Percentiles rank a stretch among this genome's conserved stretches.
These are phyloP conservation scores for Cymbomonas tetramitiformis DNA, from an alignment of 139 green algal genomes.

Conservation along the genomic window DNA sequence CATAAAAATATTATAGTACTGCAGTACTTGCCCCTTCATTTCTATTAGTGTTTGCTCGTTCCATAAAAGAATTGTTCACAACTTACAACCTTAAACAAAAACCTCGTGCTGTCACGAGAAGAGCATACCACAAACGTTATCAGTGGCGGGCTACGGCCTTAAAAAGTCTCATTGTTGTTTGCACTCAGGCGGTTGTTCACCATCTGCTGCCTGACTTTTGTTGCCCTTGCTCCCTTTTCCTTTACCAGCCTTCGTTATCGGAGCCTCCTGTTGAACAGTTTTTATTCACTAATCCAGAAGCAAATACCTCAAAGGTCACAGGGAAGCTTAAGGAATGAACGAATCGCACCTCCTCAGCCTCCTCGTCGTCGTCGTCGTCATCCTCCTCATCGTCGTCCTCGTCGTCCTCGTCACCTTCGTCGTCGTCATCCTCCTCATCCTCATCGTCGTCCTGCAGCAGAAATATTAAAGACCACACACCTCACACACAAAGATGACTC, in stretches of 20 bases:
- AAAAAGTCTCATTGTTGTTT: constrained; percentile 53
- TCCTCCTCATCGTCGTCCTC: constrained; percentile 39
- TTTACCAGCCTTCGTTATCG: not conserved
- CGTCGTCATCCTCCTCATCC: constrained; percentile 53
- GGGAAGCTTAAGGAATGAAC: constrained; percentile 2
- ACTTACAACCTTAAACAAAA: too few relatives aligned
- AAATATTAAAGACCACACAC: too few relatives aligned
- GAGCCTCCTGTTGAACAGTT: not conserved
- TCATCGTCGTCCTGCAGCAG: constrained; percentile 44
- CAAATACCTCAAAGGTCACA: not conserved
- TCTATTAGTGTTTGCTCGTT: too few relatives aligned
- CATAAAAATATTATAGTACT: too few relatives aligned
- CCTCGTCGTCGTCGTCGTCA: constrained; percentile 42
- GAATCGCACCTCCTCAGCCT: constrained; percentile 38
- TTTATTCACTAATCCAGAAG: not conserved
- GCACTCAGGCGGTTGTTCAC: constrained; percentile 55
- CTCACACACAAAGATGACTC: too few relatives aligned
- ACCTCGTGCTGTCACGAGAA: too few relatives aligned
- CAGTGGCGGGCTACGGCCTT: too few relatives aligned
- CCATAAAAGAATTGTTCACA: too few relatives aligned
- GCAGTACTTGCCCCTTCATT: too few relatives aligned
- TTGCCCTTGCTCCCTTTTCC: not conserved
- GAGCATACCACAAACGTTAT: too few relatives aligned
- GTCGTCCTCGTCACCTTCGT: constrained; percentile 34
- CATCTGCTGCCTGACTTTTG: not conserved